Evolutionary conservation across 2,329 filamentous ascomycete species (phyloP).

Genomic region (Ophiostoma pallidulum): DNA sequence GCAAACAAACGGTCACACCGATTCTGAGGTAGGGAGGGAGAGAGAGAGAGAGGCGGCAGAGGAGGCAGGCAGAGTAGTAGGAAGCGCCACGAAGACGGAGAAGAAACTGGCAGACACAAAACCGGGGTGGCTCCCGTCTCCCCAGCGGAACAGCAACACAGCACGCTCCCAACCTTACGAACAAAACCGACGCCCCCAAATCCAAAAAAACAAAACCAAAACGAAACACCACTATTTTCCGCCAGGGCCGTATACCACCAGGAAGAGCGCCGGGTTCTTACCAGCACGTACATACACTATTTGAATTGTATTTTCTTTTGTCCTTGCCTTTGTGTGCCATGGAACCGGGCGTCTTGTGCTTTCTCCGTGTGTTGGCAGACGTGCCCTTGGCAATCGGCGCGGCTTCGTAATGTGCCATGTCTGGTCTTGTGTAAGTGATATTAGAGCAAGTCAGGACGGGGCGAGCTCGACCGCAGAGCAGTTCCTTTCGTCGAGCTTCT

Average conservation of each 20-base stretch:
- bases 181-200: background rate
- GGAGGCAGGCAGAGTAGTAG: background rate
- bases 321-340: too few species aligned
- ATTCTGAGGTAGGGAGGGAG: conserved; percentile 30
- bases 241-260: background rate
- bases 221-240: conserved; percentile 1
- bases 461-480: too few species aligned
- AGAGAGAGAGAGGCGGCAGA: background rate
- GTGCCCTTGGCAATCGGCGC: too few species aligned
- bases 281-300: conserved; percentile 3
- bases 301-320: conserved; percentile 6
- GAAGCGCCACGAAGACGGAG: too few species aligned
- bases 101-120: background rate
- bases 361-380: too few species aligned
- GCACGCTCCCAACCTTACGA: too few species aligned
- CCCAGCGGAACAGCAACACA: background rate
- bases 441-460: too few species aligned
- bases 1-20: conserved; percentile 51
- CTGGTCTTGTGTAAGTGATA: too few species aligned
- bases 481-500: too few species aligned
- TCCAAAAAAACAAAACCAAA: background rate
- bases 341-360: too few species aligned
- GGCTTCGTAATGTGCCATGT: too few species aligned
- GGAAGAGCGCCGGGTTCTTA: background rate
- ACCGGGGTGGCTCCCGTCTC: too few species aligned